phyloP scores from a whole-genome alignment of 202 grass and related monocot genomes.

The Zoysia matrella region DNA sequence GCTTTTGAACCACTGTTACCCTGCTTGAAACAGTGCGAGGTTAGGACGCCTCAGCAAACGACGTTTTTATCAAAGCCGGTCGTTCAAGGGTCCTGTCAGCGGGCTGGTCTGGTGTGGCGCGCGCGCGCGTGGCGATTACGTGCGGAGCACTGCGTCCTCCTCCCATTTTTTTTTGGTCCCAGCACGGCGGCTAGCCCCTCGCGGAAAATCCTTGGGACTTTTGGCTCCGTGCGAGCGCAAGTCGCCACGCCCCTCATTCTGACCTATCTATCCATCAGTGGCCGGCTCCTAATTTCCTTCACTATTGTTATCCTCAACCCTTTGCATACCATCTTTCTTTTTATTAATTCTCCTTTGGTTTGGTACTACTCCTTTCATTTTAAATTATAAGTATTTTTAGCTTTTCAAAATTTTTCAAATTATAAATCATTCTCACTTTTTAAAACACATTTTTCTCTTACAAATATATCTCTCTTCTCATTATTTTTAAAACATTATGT shows the following conservation, averaged over 20 bases:
- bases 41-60: neutral
- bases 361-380: too few species aligned
- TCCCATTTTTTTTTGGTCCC: neutral
- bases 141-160: constrained; percentile 27
- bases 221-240: constrained; percentile 27
- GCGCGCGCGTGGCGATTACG: constrained; percentile 15
- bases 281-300: neutral
- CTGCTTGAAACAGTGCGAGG: neutral
- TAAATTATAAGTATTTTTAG: too few species aligned
- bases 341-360: neutral
- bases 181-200: neutral
- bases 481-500: too few species aligned
- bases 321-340: neutral
- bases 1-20: neutral
- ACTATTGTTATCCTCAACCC: neutral
- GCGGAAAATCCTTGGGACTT: constrained; percentile 9
- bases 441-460: too few species aligned
- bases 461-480: neutral
- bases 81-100: constrained; percentile 36
- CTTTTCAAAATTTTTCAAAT: too few species aligned
- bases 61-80: neutral
- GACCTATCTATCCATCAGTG: neutral
- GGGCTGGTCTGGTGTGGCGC: too few species aligned
- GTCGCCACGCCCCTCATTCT: neutral
- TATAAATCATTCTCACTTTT: too few species aligned